phyloP scores from a whole-genome alignment of 768 basidiomycete genomes.

The Boletus subcaerulescens region DNA sequence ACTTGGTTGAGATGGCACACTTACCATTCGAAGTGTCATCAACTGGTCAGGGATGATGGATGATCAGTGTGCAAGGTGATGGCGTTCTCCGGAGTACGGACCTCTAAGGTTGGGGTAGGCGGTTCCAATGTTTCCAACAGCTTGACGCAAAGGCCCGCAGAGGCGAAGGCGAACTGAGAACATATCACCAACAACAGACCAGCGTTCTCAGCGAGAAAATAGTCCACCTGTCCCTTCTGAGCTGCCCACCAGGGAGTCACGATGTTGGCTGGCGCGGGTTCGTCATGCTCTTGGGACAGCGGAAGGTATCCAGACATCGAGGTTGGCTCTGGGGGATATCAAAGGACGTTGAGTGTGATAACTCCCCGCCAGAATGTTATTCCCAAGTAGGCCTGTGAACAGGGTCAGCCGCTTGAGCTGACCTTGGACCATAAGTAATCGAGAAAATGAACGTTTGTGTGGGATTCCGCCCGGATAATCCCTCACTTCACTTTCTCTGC shows the following conservation, averaged over 20 bases:
- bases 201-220: conserved; percentile 38
- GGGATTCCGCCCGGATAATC: too few relatives aligned
- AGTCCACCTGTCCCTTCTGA: neutral
- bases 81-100: conserved; percentile 22
- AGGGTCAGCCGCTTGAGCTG: too few relatives aligned
- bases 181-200: conserved; percentile 59
- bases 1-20: conserved; percentile 4
- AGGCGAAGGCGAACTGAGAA: conserved; percentile 57
- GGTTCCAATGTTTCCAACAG: conserved; percentile 53
- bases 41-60: conserved; percentile 32
- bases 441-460: too few relatives aligned
- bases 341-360: too few relatives aligned
- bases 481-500: too few relatives aligned
- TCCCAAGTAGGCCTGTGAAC: too few relatives aligned
- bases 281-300: neutral
- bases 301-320: neutral
- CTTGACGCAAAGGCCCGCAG: conserved; percentile 65
- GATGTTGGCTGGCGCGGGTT: neutral
- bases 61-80: neutral
- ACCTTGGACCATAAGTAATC: too few relatives aligned
- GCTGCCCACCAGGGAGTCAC: neutral
- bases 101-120: conserved; percentile 58
- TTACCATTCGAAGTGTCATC: conserved; percentile 58
- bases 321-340: too few relatives aligned
- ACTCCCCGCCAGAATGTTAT: too few relatives aligned